Percentiles rank a stretch among this genome's conserved stretches.
These are phyloP conservation scores for Blastomyces percursus DNA, from an alignment of 2,329 filamentous ascomycete genomes.

Conservation along the genomic window DNA sequence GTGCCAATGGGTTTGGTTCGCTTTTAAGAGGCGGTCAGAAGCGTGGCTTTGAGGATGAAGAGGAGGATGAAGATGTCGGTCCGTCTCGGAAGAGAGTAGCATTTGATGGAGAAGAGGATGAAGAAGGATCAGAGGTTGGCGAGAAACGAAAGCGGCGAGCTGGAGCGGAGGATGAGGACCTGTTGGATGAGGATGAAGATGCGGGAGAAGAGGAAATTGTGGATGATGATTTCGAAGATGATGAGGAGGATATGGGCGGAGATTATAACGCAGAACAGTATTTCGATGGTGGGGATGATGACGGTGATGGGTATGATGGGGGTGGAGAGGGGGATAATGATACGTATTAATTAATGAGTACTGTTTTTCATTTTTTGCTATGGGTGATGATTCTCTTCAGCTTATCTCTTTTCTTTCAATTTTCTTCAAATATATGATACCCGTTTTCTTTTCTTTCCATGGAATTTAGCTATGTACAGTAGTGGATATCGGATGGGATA, in stretches of 20 bases:
- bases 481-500: neutral
- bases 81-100: conserved; percentile 23
- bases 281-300: conserved; percentile 49
- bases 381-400: conserved; percentile 10
- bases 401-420: neutral
- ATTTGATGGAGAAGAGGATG: conserved; percentile 25
- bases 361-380: neutral
- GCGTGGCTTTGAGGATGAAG: conserved; percentile 36
- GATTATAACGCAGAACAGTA: conserved; percentile 57
- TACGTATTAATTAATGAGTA: conserved; percentile 28
- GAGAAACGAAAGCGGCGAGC: conserved; percentile 23
- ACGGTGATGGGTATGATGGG: conserved; percentile 44
- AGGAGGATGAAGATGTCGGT: conserved; percentile 11
- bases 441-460: conserved; percentile 4
- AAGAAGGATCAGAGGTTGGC: conserved; percentile 21
- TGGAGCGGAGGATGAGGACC: conserved; percentile 33
- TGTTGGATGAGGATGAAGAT: conserved; percentile 37
- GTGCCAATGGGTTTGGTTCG: conserved; percentile 22
- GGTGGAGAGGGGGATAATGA: conserved; percentile 43
- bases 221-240: conserved; percentile 50
- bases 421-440: conserved; percentile 2
- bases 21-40: conserved; percentile 20
- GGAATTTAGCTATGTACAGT: neutral
- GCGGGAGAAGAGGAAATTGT: conserved; percentile 42
- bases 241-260: conserved; percentile 48